Evolutionary conservation across 2,329 filamentous ascomycete species (phyloP).

Genomic region (Dryadomyces quercus-mongolicae): DNA sequence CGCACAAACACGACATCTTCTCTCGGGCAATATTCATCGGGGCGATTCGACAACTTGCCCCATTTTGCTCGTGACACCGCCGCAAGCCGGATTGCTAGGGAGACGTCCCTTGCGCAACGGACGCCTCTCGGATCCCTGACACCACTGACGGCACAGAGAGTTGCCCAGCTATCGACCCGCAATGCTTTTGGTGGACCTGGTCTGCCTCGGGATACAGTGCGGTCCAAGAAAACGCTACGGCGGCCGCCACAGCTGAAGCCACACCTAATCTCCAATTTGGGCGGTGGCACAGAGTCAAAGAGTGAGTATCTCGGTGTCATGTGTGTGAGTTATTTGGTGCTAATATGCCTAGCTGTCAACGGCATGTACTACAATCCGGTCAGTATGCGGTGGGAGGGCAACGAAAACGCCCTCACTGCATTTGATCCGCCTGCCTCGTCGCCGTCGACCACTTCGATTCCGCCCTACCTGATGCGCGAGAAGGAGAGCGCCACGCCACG

Average conservation of each 20-base stretch:
- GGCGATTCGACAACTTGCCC: constrained; percentile 40
- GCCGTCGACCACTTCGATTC: constrained; percentile 36
- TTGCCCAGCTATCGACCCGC: constrained; percentile 38
- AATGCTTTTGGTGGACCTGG: constrained; percentile 31
- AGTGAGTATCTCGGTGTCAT: constrained; percentile 41
- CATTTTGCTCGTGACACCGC: constrained; percentile 54
- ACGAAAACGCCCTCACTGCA: constrained; percentile 69
- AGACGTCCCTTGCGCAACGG: constrained; percentile 49
- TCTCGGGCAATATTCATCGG: constrained; percentile 43
- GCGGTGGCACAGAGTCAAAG: constrained; percentile 62
- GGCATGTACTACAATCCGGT: constrained; percentile 93
- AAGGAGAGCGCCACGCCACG: constrained; percentile 49
- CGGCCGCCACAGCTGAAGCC: constrained; percentile 58
- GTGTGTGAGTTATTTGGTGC: neutral
- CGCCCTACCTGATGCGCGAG: constrained; percentile 33
- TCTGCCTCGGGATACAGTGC: constrained; percentile 19
- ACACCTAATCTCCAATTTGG: constrained; percentile 78
- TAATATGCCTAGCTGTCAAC: constrained; percentile 53
- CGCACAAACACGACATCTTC: constrained; percentile 41
- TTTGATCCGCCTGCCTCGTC: constrained; percentile 57
- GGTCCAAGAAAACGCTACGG: constrained; percentile 42
- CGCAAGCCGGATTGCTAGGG: constrained; percentile 52
- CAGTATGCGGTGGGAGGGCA: constrained; percentile 88
- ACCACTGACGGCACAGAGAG: constrained; percentile 42
- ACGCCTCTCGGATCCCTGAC: constrained; percentile 40